These are phyloP conservation scores for Hymenotorrendiella dingleyae DNA, from an alignment of 2,329 filamentous ascomycete species.

Conservation along the genomic window DNA sequence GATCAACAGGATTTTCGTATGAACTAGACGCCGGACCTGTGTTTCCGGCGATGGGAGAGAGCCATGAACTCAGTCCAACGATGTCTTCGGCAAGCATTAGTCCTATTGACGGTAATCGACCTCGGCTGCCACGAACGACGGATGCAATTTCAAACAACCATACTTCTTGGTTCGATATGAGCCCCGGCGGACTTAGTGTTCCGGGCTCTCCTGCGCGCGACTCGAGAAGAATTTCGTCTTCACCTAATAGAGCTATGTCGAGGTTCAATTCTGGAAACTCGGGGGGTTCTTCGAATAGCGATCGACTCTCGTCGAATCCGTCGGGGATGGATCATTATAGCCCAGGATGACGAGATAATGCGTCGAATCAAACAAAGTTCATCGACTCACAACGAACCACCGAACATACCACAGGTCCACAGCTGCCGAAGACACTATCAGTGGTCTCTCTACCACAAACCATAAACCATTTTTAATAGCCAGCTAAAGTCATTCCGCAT, in stretches of 20 bases:
- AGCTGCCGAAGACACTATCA: too few species aligned
- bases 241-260: not conserved
- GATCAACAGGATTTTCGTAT: not conserved
- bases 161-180: slow-evolving; percentile 3
- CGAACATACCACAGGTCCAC: too few species aligned
- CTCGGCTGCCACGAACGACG: not conserved
- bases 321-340: too few species aligned
- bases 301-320: too few species aligned
- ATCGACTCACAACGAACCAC: too few species aligned
- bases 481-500: not conserved
- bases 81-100: not conserved
- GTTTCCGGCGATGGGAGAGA: not conserved
- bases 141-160: not conserved
- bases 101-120: not conserved
- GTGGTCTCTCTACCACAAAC: not conserved
- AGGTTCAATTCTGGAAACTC: too few species aligned
- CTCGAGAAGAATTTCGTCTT: not conserved
- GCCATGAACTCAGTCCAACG: not conserved
- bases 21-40: slow-evolving; percentile 2
- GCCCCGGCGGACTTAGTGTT: not conserved
- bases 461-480: not conserved
- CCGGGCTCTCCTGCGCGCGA: not conserved
- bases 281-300: too few species aligned
- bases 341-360: too few species aligned
- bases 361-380: too few species aligned